These are phyloP conservation scores for Calonectria pauciramosa DNA, from an alignment of 2,329 filamentous ascomycete genomes.

Conservation along the genomic window DNA sequence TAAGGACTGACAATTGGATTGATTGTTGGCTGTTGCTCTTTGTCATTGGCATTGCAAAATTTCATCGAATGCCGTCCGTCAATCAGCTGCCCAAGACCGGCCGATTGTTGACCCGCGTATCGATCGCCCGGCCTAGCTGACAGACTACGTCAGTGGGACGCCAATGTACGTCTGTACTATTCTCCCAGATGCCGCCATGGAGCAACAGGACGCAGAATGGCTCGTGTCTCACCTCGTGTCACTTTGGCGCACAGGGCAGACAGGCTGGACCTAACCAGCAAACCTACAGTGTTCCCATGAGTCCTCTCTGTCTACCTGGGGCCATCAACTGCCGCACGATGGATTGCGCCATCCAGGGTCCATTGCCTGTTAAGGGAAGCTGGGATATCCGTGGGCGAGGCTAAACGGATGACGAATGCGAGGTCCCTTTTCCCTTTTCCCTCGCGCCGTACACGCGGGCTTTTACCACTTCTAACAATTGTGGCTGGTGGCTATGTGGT, in stretches of 20 bases:
- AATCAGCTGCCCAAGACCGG: not conserved
- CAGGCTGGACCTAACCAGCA: not conserved
- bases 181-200: not conserved
- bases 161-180: not conserved
- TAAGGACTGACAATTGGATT: not conserved
- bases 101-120: not conserved
- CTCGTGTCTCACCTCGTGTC: not conserved
- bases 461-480: not conserved
- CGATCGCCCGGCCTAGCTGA: not conserved
- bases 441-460: not conserved
- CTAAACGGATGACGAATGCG: not conserved
- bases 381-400: not conserved
- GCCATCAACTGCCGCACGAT: conserved; percentile 9
- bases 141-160: conserved; percentile 2
- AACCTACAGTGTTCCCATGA: not conserved
- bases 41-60: not conserved
- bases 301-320: not conserved
- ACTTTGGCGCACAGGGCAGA: conserved; percentile 5
- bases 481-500: conserved; percentile 4
- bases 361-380: not conserved
- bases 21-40: not conserved
- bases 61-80: not conserved
- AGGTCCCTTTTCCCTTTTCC: not conserved
- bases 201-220: not conserved
- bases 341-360: conserved; percentile 7